Conservation (phyloP, 306 rosid species). For the Cucumis sativus region Cucumber_9930_V3 NC_026656.2:16774501-16775000, state of each 20-base stretch:
- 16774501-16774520: conserved; percentile 22
- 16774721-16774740: conserved; percentile 54
- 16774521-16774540: conserved; percentile 29
- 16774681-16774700: conserved; percentile 37
- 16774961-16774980: no score
- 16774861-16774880: conserved; percentile 70
- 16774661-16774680: conserved; percentile 76
- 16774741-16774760: conserved; percentile 86
- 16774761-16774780: conserved; percentile 56
- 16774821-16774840: conserved; percentile 46
- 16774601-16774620: no score
- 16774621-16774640: no score
- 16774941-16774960: no score
- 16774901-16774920: conserved; percentile 57
- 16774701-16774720: conserved; percentile 37
- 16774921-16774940: no score
- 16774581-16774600: no score
- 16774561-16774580: no score
- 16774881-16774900: conserved; percentile 65
- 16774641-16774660: not conserved
- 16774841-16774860: conserved; percentile 54
- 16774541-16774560: not conserved
- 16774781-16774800: conserved; percentile 41
- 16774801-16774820: conserved; percentile 53
- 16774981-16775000: no score